A percentile compares a stretch with the other conserved stretches of the same genome.
Conservation (phyloP, 139 green algal species). For the Klebsormidium nitens region DNA sequence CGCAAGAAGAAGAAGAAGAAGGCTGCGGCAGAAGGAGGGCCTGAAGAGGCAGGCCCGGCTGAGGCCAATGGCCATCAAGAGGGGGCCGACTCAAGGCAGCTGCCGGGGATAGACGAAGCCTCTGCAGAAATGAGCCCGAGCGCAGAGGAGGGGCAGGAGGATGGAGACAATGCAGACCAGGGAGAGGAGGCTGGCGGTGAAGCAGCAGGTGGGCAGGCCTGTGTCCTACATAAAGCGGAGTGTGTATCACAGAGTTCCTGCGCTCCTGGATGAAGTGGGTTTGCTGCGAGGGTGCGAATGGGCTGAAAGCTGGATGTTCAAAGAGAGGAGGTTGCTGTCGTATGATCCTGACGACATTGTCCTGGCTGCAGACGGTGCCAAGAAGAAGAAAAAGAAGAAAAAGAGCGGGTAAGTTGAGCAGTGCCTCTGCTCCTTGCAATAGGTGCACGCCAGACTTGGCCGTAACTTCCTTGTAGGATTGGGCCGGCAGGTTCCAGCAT, state of each 20-base stretch:
- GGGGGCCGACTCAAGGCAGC: too few relatives aligned
- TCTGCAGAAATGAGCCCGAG: not conserved
- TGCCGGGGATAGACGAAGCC: too few relatives aligned
- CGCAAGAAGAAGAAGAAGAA: conserved; percentile 50
- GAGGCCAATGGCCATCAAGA: not conserved
- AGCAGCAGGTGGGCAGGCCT: conserved; percentile 1
- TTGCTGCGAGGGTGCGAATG: not conserved
- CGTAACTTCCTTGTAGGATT: not conserved
- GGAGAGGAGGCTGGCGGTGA: conserved; percentile 6
- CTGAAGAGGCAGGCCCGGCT: not conserved
- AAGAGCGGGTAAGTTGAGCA: conserved; percentile 14
- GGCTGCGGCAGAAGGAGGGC: not conserved
- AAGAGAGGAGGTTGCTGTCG: conserved; percentile 2
- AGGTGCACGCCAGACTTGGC: not conserved
- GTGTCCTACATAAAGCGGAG: conserved; percentile 2
- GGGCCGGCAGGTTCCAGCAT: too few relatives aligned
- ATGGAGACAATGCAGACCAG: conserved; percentile 11
- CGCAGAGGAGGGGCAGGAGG: not conserved
- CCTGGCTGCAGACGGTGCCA: not conserved
- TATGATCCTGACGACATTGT: conserved; percentile 39
- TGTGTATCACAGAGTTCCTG: conserved; percentile 5
- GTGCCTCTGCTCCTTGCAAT: not conserved
- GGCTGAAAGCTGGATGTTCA: not conserved
- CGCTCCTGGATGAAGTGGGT: not conserved
- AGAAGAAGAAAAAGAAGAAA: conserved; percentile 49